Conservation (phyloP, 768 basidiomycete genomes). For the Tricholoma sp. region DNA sequence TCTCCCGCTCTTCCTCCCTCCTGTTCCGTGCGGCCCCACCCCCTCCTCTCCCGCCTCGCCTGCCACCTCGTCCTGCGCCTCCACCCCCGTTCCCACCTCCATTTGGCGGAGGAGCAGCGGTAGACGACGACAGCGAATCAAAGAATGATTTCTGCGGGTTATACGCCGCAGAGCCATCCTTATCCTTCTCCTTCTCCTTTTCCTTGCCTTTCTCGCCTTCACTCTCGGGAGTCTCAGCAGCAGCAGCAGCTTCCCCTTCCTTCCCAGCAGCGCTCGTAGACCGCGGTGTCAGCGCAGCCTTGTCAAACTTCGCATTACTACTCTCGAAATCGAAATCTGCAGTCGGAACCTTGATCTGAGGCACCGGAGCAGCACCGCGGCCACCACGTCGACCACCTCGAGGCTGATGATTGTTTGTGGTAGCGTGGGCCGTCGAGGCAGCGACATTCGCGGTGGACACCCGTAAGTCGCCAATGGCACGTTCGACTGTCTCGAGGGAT, state of each 20-base stretch:
- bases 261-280: constrained; percentile 15
- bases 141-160: constrained; percentile 81
- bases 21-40: constrained; percentile 57
- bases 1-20: constrained; percentile 78
- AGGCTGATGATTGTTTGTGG: constrained; percentile 1
- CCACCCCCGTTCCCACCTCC: constrained; percentile 25
- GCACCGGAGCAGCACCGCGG: constrained; percentile 6
- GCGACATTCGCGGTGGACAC: constrained; percentile 26
- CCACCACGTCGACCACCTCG: constrained; percentile 6
- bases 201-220: constrained; percentile 17
- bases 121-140: constrained; percentile 53
- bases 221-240: constrained; percentile 25
- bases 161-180: constrained; percentile 46
- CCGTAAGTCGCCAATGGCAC: constrained; percentile 48
- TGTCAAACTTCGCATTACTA: constrained; percentile 79
- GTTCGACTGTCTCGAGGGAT: constrained; percentile 64
- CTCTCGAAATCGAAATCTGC: constrained; percentile 81
- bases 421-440: neutral
- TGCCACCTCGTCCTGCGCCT: constrained; percentile 23
- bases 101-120: constrained; percentile 12
- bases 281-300: constrained; percentile 45
- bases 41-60: constrained; percentile 37
- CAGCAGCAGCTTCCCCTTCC: constrained; percentile 25
- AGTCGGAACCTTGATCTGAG: constrained; percentile 57
- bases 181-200: constrained; percentile 31